These are phyloP conservation scores for Penicillium brevicompactum DNA, from an alignment of 2,329 filamentous ascomycete species.

Conservation along the genomic window DNA sequence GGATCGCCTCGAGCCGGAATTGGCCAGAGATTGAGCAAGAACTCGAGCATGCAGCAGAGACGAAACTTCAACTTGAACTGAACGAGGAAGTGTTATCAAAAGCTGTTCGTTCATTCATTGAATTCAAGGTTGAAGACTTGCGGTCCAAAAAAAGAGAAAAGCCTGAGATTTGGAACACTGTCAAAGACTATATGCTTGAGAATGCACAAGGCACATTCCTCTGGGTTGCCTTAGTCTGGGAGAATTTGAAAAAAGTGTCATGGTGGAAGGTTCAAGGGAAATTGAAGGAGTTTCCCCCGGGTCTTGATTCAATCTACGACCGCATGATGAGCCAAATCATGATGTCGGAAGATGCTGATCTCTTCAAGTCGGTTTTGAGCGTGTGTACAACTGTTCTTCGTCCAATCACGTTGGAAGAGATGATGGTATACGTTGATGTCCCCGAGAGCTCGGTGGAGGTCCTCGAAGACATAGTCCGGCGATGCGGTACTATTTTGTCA, in stretches of 20 bases:
- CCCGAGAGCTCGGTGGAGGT: background rate
- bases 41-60: constrained; percentile 37
- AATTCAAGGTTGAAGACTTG: background rate
- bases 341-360: constrained; percentile 27
- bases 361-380: constrained; percentile 41
- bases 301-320: constrained; percentile 21
- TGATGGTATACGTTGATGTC: constrained; percentile 20
- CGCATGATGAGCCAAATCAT: constrained; percentile 32
- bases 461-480: background rate
- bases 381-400: constrained; percentile 34
- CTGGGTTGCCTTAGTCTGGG: constrained; percentile 42
- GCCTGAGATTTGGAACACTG: constrained; percentile 6
- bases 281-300: constrained; percentile 10
- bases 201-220: constrained; percentile 22
- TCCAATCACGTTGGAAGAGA: constrained; percentile 41
- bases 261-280: background rate
- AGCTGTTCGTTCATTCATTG: constrained; percentile 1
- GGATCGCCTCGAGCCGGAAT: constrained; percentile 1
- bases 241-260: constrained; percentile 23
- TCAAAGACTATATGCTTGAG: constrained; percentile 10
- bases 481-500: constrained; percentile 31
- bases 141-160: constrained; percentile 1
- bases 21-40: constrained; percentile 34
- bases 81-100: constrained; percentile 4
- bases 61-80: background rate